Base-by-base conservation (phyloP, 2,329 filamentous ascomycete genomes). In the Fusarium buharicum region DNA sequence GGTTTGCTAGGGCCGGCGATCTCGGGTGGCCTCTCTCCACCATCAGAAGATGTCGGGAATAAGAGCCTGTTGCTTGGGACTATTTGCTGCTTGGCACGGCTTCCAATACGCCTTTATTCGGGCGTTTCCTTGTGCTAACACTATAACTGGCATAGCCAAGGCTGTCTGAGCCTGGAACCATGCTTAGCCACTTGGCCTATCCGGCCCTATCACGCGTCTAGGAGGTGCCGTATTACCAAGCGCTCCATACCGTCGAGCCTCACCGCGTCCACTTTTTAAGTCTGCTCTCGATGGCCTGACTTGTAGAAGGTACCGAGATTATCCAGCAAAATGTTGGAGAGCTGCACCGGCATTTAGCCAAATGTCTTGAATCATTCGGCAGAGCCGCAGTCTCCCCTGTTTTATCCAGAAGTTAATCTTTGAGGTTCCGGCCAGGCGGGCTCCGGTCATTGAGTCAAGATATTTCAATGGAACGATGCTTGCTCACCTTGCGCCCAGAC, bases 241-340 rank as follows among this genome's bases (percentile, higher is more conserved):
- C 50, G 37, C 37, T 22, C 28, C 20, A 13, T 47, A 22, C 14
- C 5, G 22, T n/a, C 33, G 27, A 34, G 41, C 48, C 14, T 51
- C 33, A n/a, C 11, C 14, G 7, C 30, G 3, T 47, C 46, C 34
- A 28, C 28, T 50, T 24, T 16, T 17, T 48, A 9, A 22, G 13
- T 18, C 22, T 16, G 33, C 36, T 31, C 13, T 33, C 34, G 2
- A 16, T 55, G 57, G 57, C 22, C 38, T 55, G 57, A 60, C 38
- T 28, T 60, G 38, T 3, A 36, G 41, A 34, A 14, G 12, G 13
- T 4, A 18, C 30, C 41, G 47, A 43, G 20, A 52, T 52, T 34
- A 9, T 22, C 20, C 22, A 24, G 17, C 18, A 11, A 44, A 33
- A 20, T 24, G 39, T 28, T 46, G 20, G 30, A 58, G 31, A 22